phyloP scores from a whole-genome alignment of 2,329 filamentous ascomycete genomes.

The Cladophialophora yegresii region DNA sequence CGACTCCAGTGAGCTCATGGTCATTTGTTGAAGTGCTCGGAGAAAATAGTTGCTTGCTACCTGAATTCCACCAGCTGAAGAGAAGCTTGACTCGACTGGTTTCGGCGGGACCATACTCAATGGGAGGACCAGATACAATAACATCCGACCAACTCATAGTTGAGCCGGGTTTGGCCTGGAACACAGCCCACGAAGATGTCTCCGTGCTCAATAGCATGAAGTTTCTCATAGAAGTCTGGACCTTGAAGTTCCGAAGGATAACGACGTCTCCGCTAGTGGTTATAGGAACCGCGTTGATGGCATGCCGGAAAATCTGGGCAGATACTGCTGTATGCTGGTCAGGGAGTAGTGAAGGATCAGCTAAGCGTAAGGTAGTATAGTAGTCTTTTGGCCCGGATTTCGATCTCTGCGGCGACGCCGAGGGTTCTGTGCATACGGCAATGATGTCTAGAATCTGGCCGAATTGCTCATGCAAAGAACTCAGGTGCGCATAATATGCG shows the following conservation, averaged over 20 bases:
- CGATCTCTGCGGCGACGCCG: slow-evolving; percentile 38
- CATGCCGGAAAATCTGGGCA: slow-evolving; percentile 48
- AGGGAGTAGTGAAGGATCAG: slow-evolving; percentile 47
- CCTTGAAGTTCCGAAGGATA: slow-evolving; percentile 51
- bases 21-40: not conserved
- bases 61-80: slow-evolving; percentile 47
- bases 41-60: slow-evolving; percentile 37
- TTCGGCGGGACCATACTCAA: slow-evolving; percentile 47
- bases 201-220: slow-evolving; percentile 47
- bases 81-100: slow-evolving; percentile 41
- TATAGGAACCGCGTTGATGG: slow-evolving; percentile 45
- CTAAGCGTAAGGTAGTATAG: slow-evolving; percentile 46
- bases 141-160: slow-evolving; percentile 36
- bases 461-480: slow-evolving; percentile 48
- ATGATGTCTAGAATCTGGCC: slow-evolving; percentile 47
- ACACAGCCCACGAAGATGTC: slow-evolving; percentile 52
- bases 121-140: slow-evolving; percentile 43
- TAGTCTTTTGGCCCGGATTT: slow-evolving; percentile 46
- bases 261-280: slow-evolving; percentile 46
- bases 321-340: slow-evolving; percentile 38
- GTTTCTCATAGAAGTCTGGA: slow-evolving; percentile 45
- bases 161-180: slow-evolving; percentile 35
- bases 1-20: not conserved
- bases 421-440: slow-evolving; percentile 43
- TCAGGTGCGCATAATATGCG: slow-evolving; percentile 49